Evolutionary conservation across 1,284 basidiomycete species (phyloP).

Genomic region (Cryptococcus floricola): DNA sequence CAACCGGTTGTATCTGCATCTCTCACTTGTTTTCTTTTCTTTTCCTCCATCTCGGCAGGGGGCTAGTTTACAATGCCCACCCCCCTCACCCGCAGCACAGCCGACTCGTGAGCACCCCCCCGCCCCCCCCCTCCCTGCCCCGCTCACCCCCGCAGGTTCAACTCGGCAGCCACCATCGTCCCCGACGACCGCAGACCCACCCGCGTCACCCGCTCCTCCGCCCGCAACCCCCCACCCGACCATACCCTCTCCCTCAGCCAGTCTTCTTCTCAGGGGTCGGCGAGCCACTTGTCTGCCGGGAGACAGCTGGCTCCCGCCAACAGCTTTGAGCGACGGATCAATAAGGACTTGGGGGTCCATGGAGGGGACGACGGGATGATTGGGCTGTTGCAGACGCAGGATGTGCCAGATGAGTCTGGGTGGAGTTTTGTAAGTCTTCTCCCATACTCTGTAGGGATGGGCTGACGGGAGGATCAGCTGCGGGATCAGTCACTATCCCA

Average conservation of each 20-base stretch:
- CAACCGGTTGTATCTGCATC: no score
- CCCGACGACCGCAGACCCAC: no score
- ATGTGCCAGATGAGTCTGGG: slow-evolving; percentile 5
- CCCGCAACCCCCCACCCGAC: no score
- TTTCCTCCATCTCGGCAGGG: no score
- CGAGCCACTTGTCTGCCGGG: neutral
- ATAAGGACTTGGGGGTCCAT: slow-evolving; percentile 8
- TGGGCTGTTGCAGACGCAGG: slow-evolving; percentile 13
- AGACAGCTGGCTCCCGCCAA: slow-evolving; percentile 4
- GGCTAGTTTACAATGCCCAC: no score
- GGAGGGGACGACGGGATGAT: slow-evolving; percentile 20
- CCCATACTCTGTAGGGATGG: neutral
- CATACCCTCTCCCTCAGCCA: neutral
- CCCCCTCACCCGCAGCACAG: no score
- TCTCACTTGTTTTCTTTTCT: no score
- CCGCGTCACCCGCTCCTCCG: no score
- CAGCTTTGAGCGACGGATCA: slow-evolving; percentile 13
- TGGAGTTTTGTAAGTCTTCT: slow-evolving; percentile 12
- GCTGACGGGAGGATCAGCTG: neutral
- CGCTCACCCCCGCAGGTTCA: no score
- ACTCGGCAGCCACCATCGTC: no score
- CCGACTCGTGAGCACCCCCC: no score
- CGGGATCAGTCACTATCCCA: neutral
- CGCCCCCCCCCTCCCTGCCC: no score
- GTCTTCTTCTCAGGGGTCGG: neutral